Base-by-base conservation (phyloP, 352 stramenopile species). In the Phytophthora tubulina region DNA sequence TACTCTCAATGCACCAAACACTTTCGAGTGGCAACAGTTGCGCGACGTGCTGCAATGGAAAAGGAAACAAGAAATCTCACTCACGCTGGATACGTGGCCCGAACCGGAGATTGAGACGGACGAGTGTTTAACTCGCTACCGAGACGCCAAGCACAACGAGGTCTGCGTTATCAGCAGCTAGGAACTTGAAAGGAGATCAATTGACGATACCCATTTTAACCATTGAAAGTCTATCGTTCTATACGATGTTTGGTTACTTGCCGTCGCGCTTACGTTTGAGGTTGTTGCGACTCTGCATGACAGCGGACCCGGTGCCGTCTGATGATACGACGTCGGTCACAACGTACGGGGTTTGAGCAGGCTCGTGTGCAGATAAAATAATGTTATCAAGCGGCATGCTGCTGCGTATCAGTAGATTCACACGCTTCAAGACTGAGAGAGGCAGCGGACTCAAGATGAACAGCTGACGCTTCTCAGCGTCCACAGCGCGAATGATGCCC, bases 251-350 rank as follows among this genome's bases (percentile, higher is more conserved):
- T 57, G 17, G 14, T 64, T 78, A 69, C 59, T 81, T 81, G 67
- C 71, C 59, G 41, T 95, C 88, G 11, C 88, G 86, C 72, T 96
- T 96, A 42, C 89, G 88, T 69, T 96, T 96, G 63, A 96, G 76
- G 66, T 95, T 96, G 72, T 96, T 91, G 61, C 89, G 87, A 67
- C 88, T 95, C 63, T 96, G 84, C 89, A 96, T 96, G 44, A 76
- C 80, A 10, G 77, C 76, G 7, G 89, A 89, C 14, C 89, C 89
- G 0, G 89, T 94, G 66, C 89, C 89, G 46, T 94, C 86, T 6
- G 85, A 82, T 27, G 84, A 53, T 14, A 96, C 70, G 33, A 94
- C 81, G 64, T 94, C 86, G 13, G 79, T 79, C 41, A 94, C 86
- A 33, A 84, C 76, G 71, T 94, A 94, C 11, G 86, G 88, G 52